Percentiles rank a stretch among this genome's conserved stretches.
Evolutionary conservation across 495 filamentous ascomycete species (phyloP).

Genomic region (Aspergillus biplanus): DNA sequence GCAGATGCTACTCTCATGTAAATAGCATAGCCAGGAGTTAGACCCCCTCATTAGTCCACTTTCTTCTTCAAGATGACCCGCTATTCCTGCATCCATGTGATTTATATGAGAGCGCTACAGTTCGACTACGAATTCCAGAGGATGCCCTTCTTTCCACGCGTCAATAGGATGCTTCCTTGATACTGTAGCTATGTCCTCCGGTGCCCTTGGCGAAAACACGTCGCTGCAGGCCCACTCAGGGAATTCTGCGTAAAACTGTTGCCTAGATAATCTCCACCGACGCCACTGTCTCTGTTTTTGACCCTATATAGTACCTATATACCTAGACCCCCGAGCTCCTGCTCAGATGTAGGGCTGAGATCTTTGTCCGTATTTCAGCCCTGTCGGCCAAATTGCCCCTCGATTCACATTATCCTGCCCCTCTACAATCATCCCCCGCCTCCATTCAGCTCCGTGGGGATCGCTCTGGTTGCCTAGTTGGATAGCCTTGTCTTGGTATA

Average conservation of each 20-base stretch:
- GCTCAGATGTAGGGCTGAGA: neutral
- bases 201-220: conserved; percentile 14
- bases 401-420: no score
- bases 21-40: conserved; percentile 7
- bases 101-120: no score
- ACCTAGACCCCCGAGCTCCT: neutral
- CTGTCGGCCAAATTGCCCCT: no score
- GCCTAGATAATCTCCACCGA: conserved; percentile 15
- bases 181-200: conserved; percentile 16
- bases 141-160: conserved; percentile 4
- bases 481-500: neutral
- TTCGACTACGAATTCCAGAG: no score
- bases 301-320: conserved; percentile 8
- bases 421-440: no score
- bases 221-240: neutral
- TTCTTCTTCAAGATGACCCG: conserved; percentile 12
- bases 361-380: neutral
- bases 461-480: neutral
- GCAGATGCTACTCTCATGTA: conserved; percentile 19
- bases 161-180: conserved; percentile 11
- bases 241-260: conserved; percentile 16
- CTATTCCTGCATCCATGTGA: conserved; percentile 8
- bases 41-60: neutral
- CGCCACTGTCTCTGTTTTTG: neutral
- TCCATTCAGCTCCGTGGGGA: no score